Evolutionary conservation across 2,329 filamentous ascomycete species (phyloP).

Genomic region (Sarocladiaceae sp.): DNA sequence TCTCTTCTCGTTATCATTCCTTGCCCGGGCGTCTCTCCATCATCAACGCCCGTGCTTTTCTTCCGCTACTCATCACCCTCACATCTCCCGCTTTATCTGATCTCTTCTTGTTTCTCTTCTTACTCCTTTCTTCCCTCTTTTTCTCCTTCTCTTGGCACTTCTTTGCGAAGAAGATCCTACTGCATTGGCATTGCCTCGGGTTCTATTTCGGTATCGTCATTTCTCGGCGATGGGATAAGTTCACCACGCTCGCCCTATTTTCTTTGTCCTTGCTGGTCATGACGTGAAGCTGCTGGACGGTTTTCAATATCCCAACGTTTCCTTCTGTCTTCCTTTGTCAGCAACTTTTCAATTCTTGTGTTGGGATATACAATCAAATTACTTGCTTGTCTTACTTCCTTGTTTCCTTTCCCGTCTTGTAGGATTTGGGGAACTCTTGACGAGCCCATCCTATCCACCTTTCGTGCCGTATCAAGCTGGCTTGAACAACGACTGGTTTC

Average conservation of each 20-base stretch:
- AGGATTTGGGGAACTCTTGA: not conserved
- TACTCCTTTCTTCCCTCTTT: not conserved
- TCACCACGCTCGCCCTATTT: not conserved
- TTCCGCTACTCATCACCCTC: not conserved
- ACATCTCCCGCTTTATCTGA: constrained; percentile 9
- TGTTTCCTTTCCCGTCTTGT: not conserved
- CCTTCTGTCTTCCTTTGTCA: constrained; percentile 6
- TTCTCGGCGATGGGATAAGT: constrained; percentile 9
- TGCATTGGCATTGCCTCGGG: not conserved
- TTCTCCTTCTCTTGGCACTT: constrained; percentile 7
- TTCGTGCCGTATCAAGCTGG: constrained; percentile 4
- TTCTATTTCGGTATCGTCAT: not conserved
- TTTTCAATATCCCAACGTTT: constrained; percentile 8
- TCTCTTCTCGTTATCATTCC: not conserved
- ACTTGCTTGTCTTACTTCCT: not conserved
- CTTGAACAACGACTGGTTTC: constrained; percentile 1
- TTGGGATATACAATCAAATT: constrained; percentile 4
- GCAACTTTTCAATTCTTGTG: constrained; percentile 3
- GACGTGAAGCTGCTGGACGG: constrained; percentile 8
- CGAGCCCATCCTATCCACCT: not conserved
- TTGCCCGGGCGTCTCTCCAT: not conserved
- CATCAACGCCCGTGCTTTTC: not conserved
- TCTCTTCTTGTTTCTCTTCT: constrained; percentile 4
- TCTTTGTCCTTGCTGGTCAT: constrained; percentile 7
- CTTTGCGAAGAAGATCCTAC: not conserved